Percentiles rank a stretch among this genome's conserved stretches.
Conservation (phyloP, 2,329 filamentous ascomycete species). For the Septoria petroselini region DNA sequence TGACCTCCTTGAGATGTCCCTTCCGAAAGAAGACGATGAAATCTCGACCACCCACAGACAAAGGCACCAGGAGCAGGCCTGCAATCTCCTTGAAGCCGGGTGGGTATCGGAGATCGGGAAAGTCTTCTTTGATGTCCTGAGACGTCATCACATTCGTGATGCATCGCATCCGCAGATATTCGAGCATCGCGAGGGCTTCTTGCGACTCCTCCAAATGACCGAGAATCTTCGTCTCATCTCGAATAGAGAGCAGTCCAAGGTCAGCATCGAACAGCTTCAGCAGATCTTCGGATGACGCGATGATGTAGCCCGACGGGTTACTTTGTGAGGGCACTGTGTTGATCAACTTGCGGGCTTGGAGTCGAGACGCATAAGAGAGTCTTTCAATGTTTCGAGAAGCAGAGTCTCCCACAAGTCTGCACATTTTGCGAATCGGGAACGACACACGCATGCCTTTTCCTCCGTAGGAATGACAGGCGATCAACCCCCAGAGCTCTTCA, state of each 20-base stretch:
- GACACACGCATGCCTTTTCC: slow-evolving; percentile 79
- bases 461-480: slow-evolving; percentile 82
- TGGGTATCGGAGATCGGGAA: slow-evolving; percentile 74
- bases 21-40: slow-evolving; percentile 92
- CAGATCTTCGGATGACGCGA: slow-evolving; percentile 82
- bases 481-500: slow-evolving; percentile 79
- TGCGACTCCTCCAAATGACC: slow-evolving; percentile 72
- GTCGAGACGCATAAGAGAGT: slow-evolving; percentile 76
- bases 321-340: slow-evolving; percentile 76
- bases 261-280: slow-evolving; percentile 82
- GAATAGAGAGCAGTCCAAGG: slow-evolving; percentile 78
- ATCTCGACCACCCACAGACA: slow-evolving; percentile 71
- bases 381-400: slow-evolving; percentile 85
- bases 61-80: slow-evolving; percentile 75
- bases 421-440: slow-evolving; percentile 90
- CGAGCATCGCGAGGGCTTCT: slow-evolving; percentile 77
- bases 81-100: slow-evolving; percentile 77
- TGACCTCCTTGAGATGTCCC: slow-evolving; percentile 70
- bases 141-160: slow-evolving; percentile 74
- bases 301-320: slow-evolving; percentile 85
- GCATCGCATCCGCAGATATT: slow-evolving; percentile 74
- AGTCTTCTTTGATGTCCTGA: slow-evolving; percentile 71
- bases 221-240: slow-evolving; percentile 83
- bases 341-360: slow-evolving; percentile 84
- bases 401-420: slow-evolving; percentile 78